These are phyloP conservation scores for Ogataea chonburiensis DNA, from an alignment of 805 yeast genomes.

Conservation along the genomic window DNA sequence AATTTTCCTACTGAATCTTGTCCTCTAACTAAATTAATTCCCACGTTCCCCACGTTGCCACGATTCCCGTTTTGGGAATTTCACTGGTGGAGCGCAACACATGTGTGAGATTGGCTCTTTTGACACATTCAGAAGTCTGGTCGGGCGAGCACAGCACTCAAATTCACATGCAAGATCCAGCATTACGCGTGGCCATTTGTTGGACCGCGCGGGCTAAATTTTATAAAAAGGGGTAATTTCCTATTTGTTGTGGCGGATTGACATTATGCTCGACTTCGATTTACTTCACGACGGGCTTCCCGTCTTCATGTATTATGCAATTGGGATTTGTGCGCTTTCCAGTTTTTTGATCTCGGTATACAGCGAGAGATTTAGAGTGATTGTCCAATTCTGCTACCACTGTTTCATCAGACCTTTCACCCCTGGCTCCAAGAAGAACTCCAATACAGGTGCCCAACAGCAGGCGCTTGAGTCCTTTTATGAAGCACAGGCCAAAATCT, in stretches of 20 bases:
- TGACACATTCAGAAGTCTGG: background rate
- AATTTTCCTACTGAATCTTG: no score
- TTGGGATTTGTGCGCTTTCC: conserved; percentile 3
- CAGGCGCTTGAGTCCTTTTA: conserved; percentile 67
- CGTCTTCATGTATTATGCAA: no score
- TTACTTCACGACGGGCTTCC: no score
- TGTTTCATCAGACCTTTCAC: conserved; percentile 63
- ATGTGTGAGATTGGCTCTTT: conserved; percentile 3
- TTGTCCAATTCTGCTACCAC: conserved; percentile 39
- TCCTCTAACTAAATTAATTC: conserved; percentile 2
- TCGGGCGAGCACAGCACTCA: background rate
- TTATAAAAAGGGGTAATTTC: conserved; percentile 4
- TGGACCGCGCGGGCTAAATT: conserved; percentile 1
- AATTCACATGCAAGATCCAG: conserved; percentile 1
- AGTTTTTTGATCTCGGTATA: conserved; percentile 4
- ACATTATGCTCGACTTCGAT: no score
- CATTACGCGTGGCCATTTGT: no score
- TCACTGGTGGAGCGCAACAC: no score
- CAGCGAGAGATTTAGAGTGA: conserved; percentile 13
- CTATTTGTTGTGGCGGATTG: no score
- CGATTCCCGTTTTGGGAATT: conserved; percentile 4
- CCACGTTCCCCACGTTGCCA: conserved; percentile 6
- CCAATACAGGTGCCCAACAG: conserved; percentile 45
- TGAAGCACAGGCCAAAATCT: conserved; percentile 72
- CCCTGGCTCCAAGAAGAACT: conserved; percentile 31